These are phyloP conservation scores for Saururus chinensis DNA, from an alignment of 164 flowering plant genomes.

Conservation along the genomic window DNA sequence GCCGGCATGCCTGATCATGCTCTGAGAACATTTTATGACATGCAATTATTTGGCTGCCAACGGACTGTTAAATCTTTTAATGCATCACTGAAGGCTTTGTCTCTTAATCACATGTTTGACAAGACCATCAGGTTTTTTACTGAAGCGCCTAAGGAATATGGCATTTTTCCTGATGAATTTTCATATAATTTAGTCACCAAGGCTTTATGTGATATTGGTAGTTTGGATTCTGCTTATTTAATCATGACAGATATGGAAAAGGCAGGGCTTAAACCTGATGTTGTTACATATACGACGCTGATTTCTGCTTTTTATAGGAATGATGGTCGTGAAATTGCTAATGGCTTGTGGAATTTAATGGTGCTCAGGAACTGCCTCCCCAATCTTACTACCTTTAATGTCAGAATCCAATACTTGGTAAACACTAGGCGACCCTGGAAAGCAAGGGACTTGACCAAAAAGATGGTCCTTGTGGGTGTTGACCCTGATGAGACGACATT, in stretches of 20 bases:
- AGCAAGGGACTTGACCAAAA: slow-evolving; percentile 39
- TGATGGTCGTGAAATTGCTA: slow-evolving; percentile 29
- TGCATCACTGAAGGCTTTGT: slow-evolving; percentile 56
- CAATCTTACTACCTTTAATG: slow-evolving; percentile 62
- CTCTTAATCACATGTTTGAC: slow-evolving; percentile 26
- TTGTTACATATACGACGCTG: slow-evolving; percentile 62
- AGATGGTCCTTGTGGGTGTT: slow-evolving; percentile 40
- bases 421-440: slow-evolving; percentile 42
- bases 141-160: slow-evolving; percentile 27
- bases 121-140: slow-evolving; percentile 28
- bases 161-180: slow-evolving; percentile 30
- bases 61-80: slow-evolving; percentile 67
- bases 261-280: slow-evolving; percentile 48
- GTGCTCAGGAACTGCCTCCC: slow-evolving; percentile 45
- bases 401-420: slow-evolving; percentile 56
- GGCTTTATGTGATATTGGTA: slow-evolving; percentile 56
- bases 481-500: slow-evolving; percentile 64
- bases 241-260: slow-evolving; percentile 55
- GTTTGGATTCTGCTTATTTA: slow-evolving; percentile 40
- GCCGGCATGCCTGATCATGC: slow-evolving; percentile 64
- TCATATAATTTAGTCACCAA: slow-evolving; percentile 49
- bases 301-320: slow-evolving; percentile 45
- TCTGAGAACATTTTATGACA: slow-evolving; percentile 41
- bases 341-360: slow-evolving; percentile 83
- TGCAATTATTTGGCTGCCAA: slow-evolving; percentile 54